A percentile compares a stretch with the other conserved stretches of the same genome.
phyloP scores from a whole-genome alignment of 176 grass and related monocot species.

The Triticum monococcum region DNA sequence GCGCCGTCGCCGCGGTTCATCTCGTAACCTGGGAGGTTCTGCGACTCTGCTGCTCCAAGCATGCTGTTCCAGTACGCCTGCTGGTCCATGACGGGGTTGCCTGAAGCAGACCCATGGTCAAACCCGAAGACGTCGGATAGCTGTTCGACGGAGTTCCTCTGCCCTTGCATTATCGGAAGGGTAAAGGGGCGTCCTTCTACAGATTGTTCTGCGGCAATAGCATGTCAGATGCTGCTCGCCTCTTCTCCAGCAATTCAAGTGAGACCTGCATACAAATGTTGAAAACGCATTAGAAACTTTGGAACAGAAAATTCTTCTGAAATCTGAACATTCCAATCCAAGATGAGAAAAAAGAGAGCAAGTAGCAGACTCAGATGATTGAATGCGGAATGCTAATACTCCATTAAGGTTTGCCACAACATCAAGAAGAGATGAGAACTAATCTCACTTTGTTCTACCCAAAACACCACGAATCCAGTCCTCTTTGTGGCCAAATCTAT shows the following conservation, averaged over 20 bases:
- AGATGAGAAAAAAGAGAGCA: background rate
- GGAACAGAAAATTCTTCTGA: background rate
- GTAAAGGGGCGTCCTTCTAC: constrained; percentile 12
- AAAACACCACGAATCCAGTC: background rate
- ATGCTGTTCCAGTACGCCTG: constrained; percentile 56
- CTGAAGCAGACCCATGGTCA: constrained; percentile 47
- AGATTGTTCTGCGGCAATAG: constrained; percentile 17
- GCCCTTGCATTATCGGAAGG: constrained; percentile 53
- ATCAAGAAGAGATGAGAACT: background rate
- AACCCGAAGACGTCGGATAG: constrained; percentile 49
- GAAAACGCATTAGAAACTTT: constrained; percentile 5
- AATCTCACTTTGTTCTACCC: background rate
- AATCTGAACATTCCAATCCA: background rate
- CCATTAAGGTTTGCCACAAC: background rate
- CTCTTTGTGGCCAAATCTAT: background rate
- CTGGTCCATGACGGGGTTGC: constrained; percentile 57
- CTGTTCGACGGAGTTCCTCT: constrained; percentile 55
- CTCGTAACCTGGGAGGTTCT: constrained; percentile 49
- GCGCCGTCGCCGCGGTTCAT: constrained; percentile 22
- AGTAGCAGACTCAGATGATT: background rate
- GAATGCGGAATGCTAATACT: background rate
- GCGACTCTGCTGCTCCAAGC: constrained; percentile 47
- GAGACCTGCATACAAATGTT: constrained; percentile 8
- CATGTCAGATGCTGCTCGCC: constrained; percentile 17
- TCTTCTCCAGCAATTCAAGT: background rate